Evolutionary conservation across 2,329 filamentous ascomycete genomes (phyloP), one percentile per base, ranked within the genome.

Genomic region (Fusarium sp.): DNA sequence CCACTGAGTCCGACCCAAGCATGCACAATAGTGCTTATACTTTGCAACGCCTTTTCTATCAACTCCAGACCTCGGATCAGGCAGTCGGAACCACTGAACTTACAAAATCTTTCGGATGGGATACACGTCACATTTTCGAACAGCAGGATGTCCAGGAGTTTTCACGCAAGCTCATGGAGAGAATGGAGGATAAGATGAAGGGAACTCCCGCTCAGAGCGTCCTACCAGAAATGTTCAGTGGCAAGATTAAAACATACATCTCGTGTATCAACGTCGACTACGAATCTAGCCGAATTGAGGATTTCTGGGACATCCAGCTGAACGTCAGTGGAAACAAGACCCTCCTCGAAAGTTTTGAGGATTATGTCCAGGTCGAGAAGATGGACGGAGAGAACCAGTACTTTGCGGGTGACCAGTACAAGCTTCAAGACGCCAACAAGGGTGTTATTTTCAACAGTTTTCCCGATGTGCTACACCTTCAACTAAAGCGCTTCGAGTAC

Each of bases 381-480:
- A 91, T 99, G 80, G 94, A 98, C 72, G 96, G 96, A 42, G 97
- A 99, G 79, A 99, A 99, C 83, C 97, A 98, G 79, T 99, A 99
- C 78, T 96, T 93, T 79, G 96, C 96, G 2, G 91, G 92, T 50
- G 92, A 97, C 74, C 90, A 96, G 49, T 91, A 93, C 82, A 96
- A 96, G 74, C 86, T 98, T 42, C 96, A 99, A 78, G 96, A 99
- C 78, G 96, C 96, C 53, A 94, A 93, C 83, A 99, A 99, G 80
- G 96, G 96, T 54, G 96, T 98, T 71, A 98, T 99, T 67, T 99
- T 99, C 78, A 93, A 94, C 78, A 93, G 90, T 75, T 98, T 98
- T 77, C 96, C 96, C 1, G 93, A 97, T 55, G 94, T 99, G 4
- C 84, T 99, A 23, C 95, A 99, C 79, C 84, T 99, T 43, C 96